Conservation (phyloP, 805 yeast genomes). For the Groenewaldozyma salmanticensis region DNA sequence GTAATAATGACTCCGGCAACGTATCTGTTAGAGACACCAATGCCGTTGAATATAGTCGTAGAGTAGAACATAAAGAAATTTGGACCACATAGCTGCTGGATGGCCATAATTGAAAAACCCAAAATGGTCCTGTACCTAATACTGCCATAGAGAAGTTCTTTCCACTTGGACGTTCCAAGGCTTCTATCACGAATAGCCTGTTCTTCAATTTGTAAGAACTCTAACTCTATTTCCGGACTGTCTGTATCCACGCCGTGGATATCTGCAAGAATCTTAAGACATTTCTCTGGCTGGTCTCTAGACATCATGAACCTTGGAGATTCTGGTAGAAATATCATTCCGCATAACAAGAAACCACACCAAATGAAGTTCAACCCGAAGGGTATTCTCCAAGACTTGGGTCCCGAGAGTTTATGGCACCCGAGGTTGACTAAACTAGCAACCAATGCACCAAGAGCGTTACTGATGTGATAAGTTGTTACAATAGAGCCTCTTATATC, state of each 20-base stretch:
- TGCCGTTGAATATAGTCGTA: constrained; percentile 46
- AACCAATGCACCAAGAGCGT: constrained; percentile 65
- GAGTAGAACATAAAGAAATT: constrained; percentile 66
- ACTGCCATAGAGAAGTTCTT: constrained; percentile 43
- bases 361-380: constrained; percentile 57
- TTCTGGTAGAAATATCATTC: constrained; percentile 66
- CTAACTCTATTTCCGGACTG: constrained; percentile 9
- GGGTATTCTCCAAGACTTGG: constrained; percentile 70
- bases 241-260: constrained; percentile 20
- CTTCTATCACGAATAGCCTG: constrained; percentile 14
- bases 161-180: constrained; percentile 19
- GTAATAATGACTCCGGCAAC: constrained; percentile 38
- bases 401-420: constrained; percentile 40
- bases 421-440: constrained; percentile 54
- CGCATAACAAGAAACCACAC: constrained; percentile 40
- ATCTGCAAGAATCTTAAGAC: constrained; percentile 41
- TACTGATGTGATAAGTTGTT: constrained; percentile 59
- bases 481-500: constrained; percentile 61
- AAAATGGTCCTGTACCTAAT: constrained; percentile 32
- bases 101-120: constrained; percentile 38
- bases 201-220: constrained; percentile 33
- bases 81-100: constrained; percentile 65
- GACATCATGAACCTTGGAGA: constrained; percentile 77
- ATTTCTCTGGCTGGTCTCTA: constrained; percentile 43
- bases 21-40: constrained; percentile 38